Evolutionary conservation across 2,329 filamentous ascomycete genomes (phyloP).

Genomic region (Nemania serpens): DNA sequence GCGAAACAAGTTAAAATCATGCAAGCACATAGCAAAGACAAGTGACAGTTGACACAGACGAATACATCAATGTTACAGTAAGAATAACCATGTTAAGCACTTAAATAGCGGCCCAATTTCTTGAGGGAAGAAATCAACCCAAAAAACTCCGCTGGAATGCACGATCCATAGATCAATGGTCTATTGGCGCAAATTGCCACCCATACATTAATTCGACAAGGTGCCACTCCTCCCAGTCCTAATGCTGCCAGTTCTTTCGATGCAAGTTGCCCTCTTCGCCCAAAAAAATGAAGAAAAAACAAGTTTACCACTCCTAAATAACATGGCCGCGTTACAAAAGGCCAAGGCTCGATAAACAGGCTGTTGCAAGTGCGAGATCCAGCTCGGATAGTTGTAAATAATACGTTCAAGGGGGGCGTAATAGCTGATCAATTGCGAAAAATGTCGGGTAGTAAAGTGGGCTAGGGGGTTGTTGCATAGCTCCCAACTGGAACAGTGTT

Average conservation of each 20-base stretch:
- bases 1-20: too few relatives aligned
- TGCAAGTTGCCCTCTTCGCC: conserved; percentile 21
- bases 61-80: not conserved
- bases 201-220: conserved; percentile 25
- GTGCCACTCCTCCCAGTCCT: conserved; percentile 22
- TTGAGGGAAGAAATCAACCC: conserved; percentile 10
- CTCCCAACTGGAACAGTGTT: not conserved
- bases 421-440: not conserved
- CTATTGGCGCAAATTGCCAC: conserved; percentile 29
- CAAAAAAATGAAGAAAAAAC: conserved; percentile 7
- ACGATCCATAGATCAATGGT: conserved; percentile 23
- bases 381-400: conserved; percentile 4
- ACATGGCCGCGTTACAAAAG: conserved; percentile 5
- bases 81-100: not conserved
- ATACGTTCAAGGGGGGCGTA: not conserved
- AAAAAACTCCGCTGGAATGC: conserved; percentile 25
- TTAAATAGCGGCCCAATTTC: not conserved
- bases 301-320: conserved; percentile 8
- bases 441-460: not conserved
- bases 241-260: conserved; percentile 28
- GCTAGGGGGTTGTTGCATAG: not conserved
- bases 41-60: too few relatives aligned
- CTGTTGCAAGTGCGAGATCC: not conserved
- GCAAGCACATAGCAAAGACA: too few relatives aligned
- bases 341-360: conserved; percentile 1